phyloP scores from a whole-genome alignment of 371 early-diverging fungal genomes.

The Actinomortierella wolfii region DNA sequence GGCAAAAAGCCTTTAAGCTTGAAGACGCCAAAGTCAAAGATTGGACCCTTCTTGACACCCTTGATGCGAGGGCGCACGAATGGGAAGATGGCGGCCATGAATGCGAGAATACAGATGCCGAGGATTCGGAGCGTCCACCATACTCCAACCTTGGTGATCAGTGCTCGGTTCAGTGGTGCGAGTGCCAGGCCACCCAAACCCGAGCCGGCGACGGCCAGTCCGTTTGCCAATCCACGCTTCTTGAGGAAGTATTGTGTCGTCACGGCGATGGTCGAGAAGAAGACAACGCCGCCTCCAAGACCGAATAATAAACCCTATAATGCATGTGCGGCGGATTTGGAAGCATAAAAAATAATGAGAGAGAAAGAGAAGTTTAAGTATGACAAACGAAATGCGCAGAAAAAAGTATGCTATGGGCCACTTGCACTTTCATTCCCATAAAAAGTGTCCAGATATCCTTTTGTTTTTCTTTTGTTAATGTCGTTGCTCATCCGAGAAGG shows the following conservation, averaged over 20 bases:
- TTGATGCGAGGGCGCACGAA: constrained; percentile 52
- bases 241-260: constrained; percentile 79
- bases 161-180: constrained; percentile 63
- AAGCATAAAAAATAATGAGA: too few relatives aligned
- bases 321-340: too few relatives aligned
- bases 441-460: too few relatives aligned
- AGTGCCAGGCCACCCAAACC: constrained; percentile 81
- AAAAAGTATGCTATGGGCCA: too few relatives aligned
- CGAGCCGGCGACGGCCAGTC: constrained; percentile 78
- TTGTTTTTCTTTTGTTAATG: too few relatives aligned
- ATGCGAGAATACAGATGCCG: constrained; percentile 57
- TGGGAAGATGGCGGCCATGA: constrained; percentile 51
- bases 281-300: constrained; percentile 57
- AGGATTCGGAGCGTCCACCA: constrained; percentile 70
- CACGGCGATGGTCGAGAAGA: constrained; percentile 63
- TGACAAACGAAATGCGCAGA: constrained; percentile 15
- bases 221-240: constrained; percentile 74
- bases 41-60: constrained; percentile 42
- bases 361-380: too few relatives aligned
- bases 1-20: constrained; percentile 32
- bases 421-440: too few relatives aligned
- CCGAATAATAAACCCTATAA: constrained; percentile 48
- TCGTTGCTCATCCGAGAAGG: too few relatives aligned
- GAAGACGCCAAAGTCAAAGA: constrained; percentile 43
- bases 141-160: constrained; percentile 63